Evolutionary conservation across 768 basidiomycete genomes (phyloP).

Genomic region (Lepiota venenata): DNA sequence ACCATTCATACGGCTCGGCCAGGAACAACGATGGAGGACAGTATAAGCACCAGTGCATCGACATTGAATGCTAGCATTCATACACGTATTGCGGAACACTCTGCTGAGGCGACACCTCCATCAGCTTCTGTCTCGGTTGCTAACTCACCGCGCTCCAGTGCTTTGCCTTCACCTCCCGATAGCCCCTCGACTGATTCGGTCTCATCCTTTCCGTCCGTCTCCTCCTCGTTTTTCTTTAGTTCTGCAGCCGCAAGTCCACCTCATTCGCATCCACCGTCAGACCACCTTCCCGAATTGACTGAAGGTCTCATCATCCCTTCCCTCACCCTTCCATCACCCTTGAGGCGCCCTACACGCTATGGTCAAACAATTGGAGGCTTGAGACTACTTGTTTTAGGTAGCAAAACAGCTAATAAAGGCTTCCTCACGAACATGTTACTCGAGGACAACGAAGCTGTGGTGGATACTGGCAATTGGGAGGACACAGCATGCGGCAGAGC

Average conservation of each 20-base stretch:
- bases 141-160: conserved; percentile 46
- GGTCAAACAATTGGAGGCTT: conserved; percentile 68
- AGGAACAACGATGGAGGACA: conserved; percentile 25
- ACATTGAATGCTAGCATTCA: conserved; percentile 27
- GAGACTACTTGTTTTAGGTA: conserved; percentile 51
- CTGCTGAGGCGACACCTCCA: conserved; percentile 12
- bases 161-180: conserved; percentile 54
- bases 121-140: conserved; percentile 31
- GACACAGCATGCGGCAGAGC: conserved; percentile 32
- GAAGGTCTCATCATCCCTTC: conserved; percentile 65
- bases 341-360: conserved; percentile 62
- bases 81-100: conserved; percentile 14
- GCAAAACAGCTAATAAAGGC: conserved; percentile 38
- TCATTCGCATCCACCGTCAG: conserved; percentile 39
- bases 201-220: conserved; percentile 70
- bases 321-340: conserved; percentile 54
- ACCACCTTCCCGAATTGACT: conserved; percentile 18
- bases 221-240: conserved; percentile 77
- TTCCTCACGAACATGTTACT: conserved; percentile 48
- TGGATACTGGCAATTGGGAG: conserved; percentile 62
- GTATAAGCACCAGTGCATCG: conserved; percentile 34
- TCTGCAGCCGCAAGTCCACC: conserved; percentile 68
- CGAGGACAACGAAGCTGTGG: conserved; percentile 65
- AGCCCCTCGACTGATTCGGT: conserved; percentile 60
- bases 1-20: background rate